Evolutionary conservation across 83 land plant species (phyloP).

Genomic region (Thuja plicata): DNA sequence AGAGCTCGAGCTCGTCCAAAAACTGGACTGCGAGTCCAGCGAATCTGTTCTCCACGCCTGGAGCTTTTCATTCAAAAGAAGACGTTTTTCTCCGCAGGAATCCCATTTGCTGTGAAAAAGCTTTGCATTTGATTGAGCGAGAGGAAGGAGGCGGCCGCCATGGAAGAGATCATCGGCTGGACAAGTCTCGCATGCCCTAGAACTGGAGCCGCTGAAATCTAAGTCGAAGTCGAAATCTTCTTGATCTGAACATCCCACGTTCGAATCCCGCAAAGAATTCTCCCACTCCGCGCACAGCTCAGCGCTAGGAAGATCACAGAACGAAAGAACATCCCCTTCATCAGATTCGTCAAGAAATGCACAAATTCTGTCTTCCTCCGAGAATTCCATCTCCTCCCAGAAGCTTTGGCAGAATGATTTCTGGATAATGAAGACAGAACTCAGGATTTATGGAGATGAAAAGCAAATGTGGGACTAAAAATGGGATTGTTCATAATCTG

Average conservation of each 20-base stretch:
- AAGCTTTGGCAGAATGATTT: background rate
- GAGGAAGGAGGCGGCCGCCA: conserved; percentile 9
- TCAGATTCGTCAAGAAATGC: background rate
- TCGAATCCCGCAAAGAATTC: background rate
- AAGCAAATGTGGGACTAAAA: background rate
- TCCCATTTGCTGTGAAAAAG: background rate
- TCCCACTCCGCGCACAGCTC: background rate
- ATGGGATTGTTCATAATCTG: background rate
- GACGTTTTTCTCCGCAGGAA: background rate
- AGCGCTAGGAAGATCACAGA: background rate
- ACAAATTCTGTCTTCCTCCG: background rate
- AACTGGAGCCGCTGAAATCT: background rate
- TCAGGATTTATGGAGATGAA: background rate
- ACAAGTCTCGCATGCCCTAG: background rate
- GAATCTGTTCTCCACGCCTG: conserved; percentile 10
- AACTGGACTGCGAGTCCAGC: conserved; percentile 8
- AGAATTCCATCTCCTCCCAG: background rate
- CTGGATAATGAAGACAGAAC: background rate
- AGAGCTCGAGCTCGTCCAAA: background rate
- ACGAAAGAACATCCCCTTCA: background rate
- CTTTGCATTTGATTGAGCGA: background rate
- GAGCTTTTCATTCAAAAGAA: background rate
- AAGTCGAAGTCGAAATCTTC: conserved; percentile 12
- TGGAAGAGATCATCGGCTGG: conserved; percentile 7
- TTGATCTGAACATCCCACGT: background rate